phyloP scores from a whole-genome alignment of 2,329 filamentous ascomycete genomes.

The Orbilia brochopaga region DNA sequence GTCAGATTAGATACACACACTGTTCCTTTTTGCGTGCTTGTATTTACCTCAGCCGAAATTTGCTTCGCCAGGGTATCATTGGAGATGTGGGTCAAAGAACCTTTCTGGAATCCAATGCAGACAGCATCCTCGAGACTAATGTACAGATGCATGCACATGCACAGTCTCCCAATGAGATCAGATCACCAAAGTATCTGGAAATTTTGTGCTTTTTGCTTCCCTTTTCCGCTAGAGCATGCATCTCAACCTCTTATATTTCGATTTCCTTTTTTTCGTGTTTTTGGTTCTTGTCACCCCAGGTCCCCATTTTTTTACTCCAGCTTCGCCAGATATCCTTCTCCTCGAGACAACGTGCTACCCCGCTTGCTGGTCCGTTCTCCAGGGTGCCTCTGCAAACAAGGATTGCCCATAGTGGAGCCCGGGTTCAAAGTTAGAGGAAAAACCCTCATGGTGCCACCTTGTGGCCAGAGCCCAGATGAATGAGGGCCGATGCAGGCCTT shows the following conservation, averaged over 20 bases:
- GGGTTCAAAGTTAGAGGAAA: slow-evolving; percentile 28
- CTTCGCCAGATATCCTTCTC: slow-evolving; percentile 13
- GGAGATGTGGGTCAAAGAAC: slow-evolving; percentile 48
- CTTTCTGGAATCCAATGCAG: slow-evolving; percentile 48
- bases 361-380: slow-evolving; percentile 37
- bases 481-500: slow-evolving; percentile 21
- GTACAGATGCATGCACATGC: slow-evolving; percentile 25
- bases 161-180: slow-evolving; percentile 21
- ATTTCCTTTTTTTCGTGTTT: slow-evolving; percentile 16
- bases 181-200: slow-evolving; percentile 24
- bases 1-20: slow-evolving; percentile 21
- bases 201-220: background rate
- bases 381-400: slow-evolving; percentile 23
- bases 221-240: slow-evolving; percentile 10
- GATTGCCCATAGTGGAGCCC: slow-evolving; percentile 17
- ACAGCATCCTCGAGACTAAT: slow-evolving; percentile 18
- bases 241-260: background rate
- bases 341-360: slow-evolving; percentile 29
- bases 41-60: slow-evolving; percentile 52
- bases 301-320: slow-evolving; percentile 42
- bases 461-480: slow-evolving; percentile 29
- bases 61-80: slow-evolving; percentile 41
- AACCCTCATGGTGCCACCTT: slow-evolving; percentile 40
- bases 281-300: slow-evolving; percentile 18
- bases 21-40: slow-evolving; percentile 44